Percentiles rank a stretch among this genome's conserved stretches.
Conservation (phyloP, 2,329 filamentous ascomycete genomes). For the Aspergillus ruber region DNA sequence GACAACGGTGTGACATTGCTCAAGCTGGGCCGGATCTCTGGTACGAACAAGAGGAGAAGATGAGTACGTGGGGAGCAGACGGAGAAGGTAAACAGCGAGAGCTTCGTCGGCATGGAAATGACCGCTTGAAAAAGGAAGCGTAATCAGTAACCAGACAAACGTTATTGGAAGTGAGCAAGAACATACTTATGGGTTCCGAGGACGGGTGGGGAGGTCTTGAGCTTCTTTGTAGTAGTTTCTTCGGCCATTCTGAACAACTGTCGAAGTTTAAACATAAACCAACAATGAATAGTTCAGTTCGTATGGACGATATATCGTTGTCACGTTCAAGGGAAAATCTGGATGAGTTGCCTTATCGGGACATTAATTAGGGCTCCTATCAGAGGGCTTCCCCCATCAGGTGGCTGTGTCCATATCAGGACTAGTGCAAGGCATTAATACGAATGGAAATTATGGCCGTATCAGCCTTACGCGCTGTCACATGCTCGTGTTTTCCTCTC, state of each 20-base stretch:
- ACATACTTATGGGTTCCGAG: slow-evolving; percentile 83
- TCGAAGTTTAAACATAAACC: slow-evolving; percentile 33
- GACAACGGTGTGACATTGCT: slow-evolving; percentile 86
- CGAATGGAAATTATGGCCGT: neutral
- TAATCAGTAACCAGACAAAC: slow-evolving; percentile 3
- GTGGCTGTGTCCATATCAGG: slow-evolving; percentile 2
- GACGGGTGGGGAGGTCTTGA: slow-evolving; percentile 66
- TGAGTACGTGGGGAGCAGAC: slow-evolving; percentile 74
- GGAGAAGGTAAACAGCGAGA: slow-evolving; percentile 91
- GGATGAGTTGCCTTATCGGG: neutral
- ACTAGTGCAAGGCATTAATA: neutral
- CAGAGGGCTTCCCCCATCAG: slow-evolving; percentile 8
- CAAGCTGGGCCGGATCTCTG: slow-evolving; percentile 71
- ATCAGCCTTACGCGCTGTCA: neutral
- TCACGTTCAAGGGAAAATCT: neutral
- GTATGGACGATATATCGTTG: neutral
- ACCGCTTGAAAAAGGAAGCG: slow-evolving; percentile 47
- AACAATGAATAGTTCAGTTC: neutral
- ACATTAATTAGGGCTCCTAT: slow-evolving; percentile 5
- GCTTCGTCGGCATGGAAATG: slow-evolving; percentile 99
- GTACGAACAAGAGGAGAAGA: slow-evolving; percentile 73
- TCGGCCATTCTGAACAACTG: slow-evolving; percentile 54
- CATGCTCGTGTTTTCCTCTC: neutral
- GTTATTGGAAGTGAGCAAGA: neutral
- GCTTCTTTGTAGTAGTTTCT: slow-evolving; percentile 67